Evolutionary conservation across 1,139 yeast species (phyloP).

Genomic region (Diutina catenulata): DNA sequence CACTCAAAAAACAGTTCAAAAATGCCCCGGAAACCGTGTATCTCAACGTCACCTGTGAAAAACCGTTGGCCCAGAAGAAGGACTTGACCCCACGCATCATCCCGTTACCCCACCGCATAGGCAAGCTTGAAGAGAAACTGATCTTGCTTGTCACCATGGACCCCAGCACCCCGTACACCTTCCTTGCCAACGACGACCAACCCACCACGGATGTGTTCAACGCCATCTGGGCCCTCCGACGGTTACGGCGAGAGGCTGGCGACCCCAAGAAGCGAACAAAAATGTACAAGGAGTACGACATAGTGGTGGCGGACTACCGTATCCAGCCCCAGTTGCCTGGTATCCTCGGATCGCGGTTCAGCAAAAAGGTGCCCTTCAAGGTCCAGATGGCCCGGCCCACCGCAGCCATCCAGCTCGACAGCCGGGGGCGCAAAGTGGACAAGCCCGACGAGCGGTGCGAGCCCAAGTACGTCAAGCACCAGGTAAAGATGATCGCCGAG

Average conservation of each 20-base stretch:
- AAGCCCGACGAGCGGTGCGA: constrained; percentile 44
- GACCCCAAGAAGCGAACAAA: constrained; percentile 30
- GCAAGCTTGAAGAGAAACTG: constrained; percentile 33
- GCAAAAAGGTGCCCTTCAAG: constrained; percentile 53
- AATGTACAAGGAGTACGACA: constrained; percentile 47
- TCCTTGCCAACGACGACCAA: constrained; percentile 32
- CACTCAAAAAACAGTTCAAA: not conserved
- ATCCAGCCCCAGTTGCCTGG: constrained; percentile 47
- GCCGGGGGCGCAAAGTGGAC: constrained; percentile 28
- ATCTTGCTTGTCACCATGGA: constrained; percentile 57
- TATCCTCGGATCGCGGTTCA: constrained; percentile 45
- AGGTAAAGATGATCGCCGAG: constrained; percentile 46
- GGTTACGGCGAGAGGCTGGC: constrained; percentile 33
- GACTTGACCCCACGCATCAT: constrained; percentile 58
- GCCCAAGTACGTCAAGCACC: constrained; percentile 46
- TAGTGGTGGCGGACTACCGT: constrained; percentile 56
- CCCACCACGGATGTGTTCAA: constrained; percentile 49
- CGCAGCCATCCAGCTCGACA: constrained; percentile 9
- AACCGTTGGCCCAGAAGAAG: constrained; percentile 33
- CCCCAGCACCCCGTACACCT: constrained; percentile 46
- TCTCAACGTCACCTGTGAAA: constrained; percentile 41
- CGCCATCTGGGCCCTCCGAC: constrained; percentile 48
- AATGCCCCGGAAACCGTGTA: constrained; percentile 19
- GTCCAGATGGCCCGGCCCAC: constrained; percentile 40
- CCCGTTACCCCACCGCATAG: constrained; percentile 43